Evolutionary conservation across 1,284 basidiomycete genomes (phyloP), one percentile per base, ranked within the genome.

Genomic region (Retiboletus fuscus): DNA sequence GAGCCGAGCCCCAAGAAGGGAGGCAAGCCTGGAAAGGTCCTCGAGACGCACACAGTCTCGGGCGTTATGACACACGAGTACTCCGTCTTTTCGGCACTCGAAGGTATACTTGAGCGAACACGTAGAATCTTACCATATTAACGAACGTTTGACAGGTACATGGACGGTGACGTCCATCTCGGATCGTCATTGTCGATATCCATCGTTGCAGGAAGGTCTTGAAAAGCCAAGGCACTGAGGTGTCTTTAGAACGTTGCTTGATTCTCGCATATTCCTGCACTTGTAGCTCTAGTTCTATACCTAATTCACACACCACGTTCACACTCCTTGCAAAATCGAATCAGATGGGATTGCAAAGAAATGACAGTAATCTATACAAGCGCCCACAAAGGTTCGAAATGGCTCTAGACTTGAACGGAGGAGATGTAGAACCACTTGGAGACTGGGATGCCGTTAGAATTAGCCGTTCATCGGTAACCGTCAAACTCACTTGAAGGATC

Each of bases 91-190:
- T 96, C 95, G 13, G 92, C 95, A 6, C 83, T 95, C 64, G 95
- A 97, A 87, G 96, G 96, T 91, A 81, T 71, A 86, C 84, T 74
- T 41, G 68, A n/a, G 69, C 60, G 28, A 18, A 69, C 3, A 47
- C 8, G 22, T 26, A 47, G 15, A 39, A 39, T 22, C 30, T 51
- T 16, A 44, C 28, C 24, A 26, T 51, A 67, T 67, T 80, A 60
- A 82, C 47, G 61, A 53, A 51, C 64, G 73, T 71, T 76, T 69
- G 53, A 72, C 80, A 93, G 95, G 94, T 61, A 96, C 94, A 24
- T 97, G 95, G 95, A 95, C 92, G 20, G 94, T 99, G n/a, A 95
- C 95, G 10, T 95, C 92, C 69, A 92, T 97, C 68, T 90, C 93
- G 28, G 96, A 97, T 82, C 88, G 88, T 60, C 94, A 90, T 80